phyloP scores from a whole-genome alignment of 1,284 basidiomycete species.

The Rhodotorula sp. region DNA sequence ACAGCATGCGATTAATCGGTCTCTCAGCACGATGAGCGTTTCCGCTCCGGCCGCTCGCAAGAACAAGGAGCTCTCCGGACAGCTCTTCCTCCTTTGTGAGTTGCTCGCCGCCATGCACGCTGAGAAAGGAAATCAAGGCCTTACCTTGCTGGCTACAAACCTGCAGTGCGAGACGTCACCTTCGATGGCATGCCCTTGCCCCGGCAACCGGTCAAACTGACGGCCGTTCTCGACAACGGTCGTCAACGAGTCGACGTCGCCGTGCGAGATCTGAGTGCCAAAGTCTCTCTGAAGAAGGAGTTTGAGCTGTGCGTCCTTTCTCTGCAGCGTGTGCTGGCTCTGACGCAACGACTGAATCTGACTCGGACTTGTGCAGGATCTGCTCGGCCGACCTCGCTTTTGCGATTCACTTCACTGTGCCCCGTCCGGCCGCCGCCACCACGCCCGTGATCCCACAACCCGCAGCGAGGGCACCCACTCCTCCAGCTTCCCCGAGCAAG shows the following conservation, averaged over 20 bases:
- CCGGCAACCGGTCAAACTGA: conserved; percentile 66
- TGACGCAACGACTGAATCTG: too few relatives aligned
- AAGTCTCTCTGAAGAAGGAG: conserved; percentile 72
- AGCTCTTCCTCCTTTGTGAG: conserved; percentile 87
- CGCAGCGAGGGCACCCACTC: conserved; percentile 44
- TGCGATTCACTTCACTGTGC: conserved; percentile 55
- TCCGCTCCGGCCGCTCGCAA: conserved; percentile 16
- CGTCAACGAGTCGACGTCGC: conserved; percentile 95
- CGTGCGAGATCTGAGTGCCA: conserved; percentile 61
- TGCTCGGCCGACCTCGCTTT: conserved; percentile 88
- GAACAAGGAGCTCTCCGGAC: conserved; percentile 55
- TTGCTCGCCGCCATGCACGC: not conserved
- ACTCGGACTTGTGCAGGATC: conserved; percentile 56
- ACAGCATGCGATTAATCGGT: conserved; percentile 36
- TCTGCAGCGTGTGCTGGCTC: too few relatives aligned
- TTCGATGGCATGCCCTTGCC: conserved; percentile 72
- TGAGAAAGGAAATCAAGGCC: not conserved
- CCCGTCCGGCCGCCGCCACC: conserved; percentile 46
- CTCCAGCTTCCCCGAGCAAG: conserved; percentile 34
- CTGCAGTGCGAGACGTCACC: conserved; percentile 71
- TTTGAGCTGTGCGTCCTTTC: conserved; percentile 74
- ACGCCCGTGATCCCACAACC: conserved; percentile 63
- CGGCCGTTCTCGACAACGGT: conserved; percentile 92
- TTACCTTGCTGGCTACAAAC: conserved; percentile 2
- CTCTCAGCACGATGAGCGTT: conserved; percentile 23